These are phyloP conservation scores for Hemileccinum rubropunctum DNA, from an alignment of 768 basidiomycete genomes.

Conservation along the genomic window DNA sequence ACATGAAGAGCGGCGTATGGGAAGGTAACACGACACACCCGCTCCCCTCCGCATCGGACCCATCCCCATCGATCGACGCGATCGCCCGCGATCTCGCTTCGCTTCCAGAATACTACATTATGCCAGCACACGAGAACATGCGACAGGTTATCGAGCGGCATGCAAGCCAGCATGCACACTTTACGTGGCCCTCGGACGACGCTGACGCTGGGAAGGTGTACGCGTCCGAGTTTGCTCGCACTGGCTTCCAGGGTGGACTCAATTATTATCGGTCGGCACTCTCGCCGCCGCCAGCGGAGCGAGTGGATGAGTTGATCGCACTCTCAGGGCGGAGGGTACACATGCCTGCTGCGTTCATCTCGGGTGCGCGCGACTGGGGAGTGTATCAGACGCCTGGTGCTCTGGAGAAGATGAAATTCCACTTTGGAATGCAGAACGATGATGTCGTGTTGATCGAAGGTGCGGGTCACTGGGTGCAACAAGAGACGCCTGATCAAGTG, in stretches of 20 bases:
- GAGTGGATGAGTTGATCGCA: constrained; percentile 40
- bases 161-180: constrained; percentile 26
- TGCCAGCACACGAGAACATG: constrained; percentile 55
- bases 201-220: constrained; percentile 45
- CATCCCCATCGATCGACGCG: constrained; percentile 18
- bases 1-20: constrained; percentile 61
- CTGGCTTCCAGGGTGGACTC: constrained; percentile 64
- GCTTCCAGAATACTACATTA: constrained; percentile 61
- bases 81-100: constrained; percentile 35
- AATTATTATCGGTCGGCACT: constrained; percentile 49
- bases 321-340: constrained; percentile 46
- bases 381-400: constrained; percentile 53
- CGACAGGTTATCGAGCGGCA: constrained; percentile 41
- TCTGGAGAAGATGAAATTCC: constrained; percentile 39
- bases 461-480: constrained; percentile 66
- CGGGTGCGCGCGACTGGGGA: constrained; percentile 60
- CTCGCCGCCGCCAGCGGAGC: constrained; percentile 31
- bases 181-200: constrained; percentile 47
- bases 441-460: constrained; percentile 51
- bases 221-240: constrained; percentile 44
- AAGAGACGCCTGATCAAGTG: constrained; percentile 48
- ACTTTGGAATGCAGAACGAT: constrained; percentile 37
- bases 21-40: constrained; percentile 38
- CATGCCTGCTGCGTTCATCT: constrained; percentile 56
- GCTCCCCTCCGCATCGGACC: constrained; percentile 31